Evolutionary conservation across 345 rosid species (phyloP), one percentile per base, ranked within the genome.

Genomic region (Dipteronia dyeriana): DNA sequence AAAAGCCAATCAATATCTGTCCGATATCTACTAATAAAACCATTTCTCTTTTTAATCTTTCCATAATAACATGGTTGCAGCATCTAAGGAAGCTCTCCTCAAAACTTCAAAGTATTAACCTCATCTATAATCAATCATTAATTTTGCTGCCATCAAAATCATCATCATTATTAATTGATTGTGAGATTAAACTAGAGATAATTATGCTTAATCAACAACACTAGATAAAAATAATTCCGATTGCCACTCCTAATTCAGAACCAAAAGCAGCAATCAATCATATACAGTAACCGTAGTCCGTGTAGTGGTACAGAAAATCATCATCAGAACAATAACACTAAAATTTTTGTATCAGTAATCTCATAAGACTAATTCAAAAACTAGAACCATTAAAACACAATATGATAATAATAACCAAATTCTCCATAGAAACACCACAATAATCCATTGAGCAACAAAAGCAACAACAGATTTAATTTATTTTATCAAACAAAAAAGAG

Each of bases 101-200:
- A 2, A 56, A 19, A 56, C 22, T 56, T 56, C 23, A n/a, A 56
- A 56, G n/a, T n/a, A 56, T 20, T 19, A 56, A 56, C 23, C 23
- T 56, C 22, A 41, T 14, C 20, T n/a, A 20, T 16, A 65, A 51
- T 34, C 7, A 13, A 14, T 22, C 26, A 71, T 29, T 11, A 0
- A 10, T 14, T 20, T 5, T 5, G 47, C 1, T 2, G 23, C 63
- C 31, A 25, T 66, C 75, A 23, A 17, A 34, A 61, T 80, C 73
- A 53, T 59, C 41, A 23, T 53, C 60, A 71, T 60, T 19, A 67
- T 19, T 26, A 71, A 66, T 47, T 31, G 54, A 73, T 45, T 75
- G 43, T 49, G 31, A 68, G 38, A 81, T 63, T 56, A 68, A 68
- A 64, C 45, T 72, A 51, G 53, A 54, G 39, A 64, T 63, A 19